Percentiles rank a stretch among this genome's conserved stretches.
Evolutionary conservation across 1,139 yeast species (phyloP).

Genomic region (Magnusiomyces fungicola): DNA sequence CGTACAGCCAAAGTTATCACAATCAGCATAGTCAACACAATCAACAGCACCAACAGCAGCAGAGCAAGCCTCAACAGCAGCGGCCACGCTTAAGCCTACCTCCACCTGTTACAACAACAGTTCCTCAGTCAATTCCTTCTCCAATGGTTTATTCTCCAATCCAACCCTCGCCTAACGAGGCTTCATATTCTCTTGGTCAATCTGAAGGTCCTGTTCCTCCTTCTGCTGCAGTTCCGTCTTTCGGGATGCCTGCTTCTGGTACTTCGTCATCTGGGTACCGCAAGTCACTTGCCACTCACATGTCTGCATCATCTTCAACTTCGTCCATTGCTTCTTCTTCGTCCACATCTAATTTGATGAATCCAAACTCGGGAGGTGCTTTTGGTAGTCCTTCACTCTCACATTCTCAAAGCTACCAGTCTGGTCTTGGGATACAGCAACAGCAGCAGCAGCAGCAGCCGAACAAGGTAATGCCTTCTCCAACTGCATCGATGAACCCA

Average conservation of each 20-base stretch:
- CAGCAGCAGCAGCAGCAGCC: background rate
- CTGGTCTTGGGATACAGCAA: background rate
- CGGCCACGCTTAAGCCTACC: background rate
- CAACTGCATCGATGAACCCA: background rate
- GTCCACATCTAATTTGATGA: background rate
- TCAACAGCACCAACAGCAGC: too few relatives aligned
- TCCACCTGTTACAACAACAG: background rate
- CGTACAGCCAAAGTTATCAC: too few relatives aligned
- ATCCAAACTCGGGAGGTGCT: background rate
- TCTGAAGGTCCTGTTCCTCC: too few relatives aligned
- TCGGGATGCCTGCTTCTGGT: too few relatives aligned
- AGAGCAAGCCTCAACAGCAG: too few relatives aligned
- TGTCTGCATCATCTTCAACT: background rate
- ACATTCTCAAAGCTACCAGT: background rate
- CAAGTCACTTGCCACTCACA: background rate
- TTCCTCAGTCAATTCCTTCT: conserved; percentile 3
- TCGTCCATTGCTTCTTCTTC: background rate
- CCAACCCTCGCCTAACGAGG: background rate
- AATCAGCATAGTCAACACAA: too few relatives aligned
- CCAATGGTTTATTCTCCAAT: conserved; percentile 7
- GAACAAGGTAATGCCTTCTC: background rate
- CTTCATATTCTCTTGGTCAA: too few relatives aligned
- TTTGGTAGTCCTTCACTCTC: background rate
- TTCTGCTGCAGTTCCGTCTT: too few relatives aligned
- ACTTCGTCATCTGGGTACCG: background rate